A percentile compares a stretch with the other conserved stretches of the same genome.
Evolutionary conservation across 2,329 filamentous ascomycete species (phyloP).

Genomic region (Calonectria henricotiae): DNA sequence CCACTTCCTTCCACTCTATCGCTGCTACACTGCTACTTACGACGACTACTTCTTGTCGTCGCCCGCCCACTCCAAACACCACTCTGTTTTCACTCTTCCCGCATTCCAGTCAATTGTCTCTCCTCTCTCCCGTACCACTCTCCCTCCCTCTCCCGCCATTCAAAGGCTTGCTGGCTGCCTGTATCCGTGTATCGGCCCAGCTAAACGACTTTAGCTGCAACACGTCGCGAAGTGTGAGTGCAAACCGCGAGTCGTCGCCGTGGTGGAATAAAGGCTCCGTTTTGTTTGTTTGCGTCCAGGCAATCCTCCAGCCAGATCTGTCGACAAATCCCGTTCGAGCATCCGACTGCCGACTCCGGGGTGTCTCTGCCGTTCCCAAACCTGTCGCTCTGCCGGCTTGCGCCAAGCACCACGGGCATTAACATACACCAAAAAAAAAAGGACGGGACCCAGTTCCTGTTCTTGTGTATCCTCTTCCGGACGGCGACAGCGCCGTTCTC

Average conservation of each 20-base stretch:
- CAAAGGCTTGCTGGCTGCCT: conserved; percentile 18
- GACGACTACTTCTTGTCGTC: conserved; percentile 84
- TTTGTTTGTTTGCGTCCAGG: conserved; percentile 34
- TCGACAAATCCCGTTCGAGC: conserved; percentile 27
- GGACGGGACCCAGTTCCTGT: conserved; percentile 22
- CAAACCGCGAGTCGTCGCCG: conserved; percentile 23
- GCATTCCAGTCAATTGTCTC: conserved; percentile 37
- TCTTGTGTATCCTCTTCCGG: conserved; percentile 30
- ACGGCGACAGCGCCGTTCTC: conserved; percentile 28
- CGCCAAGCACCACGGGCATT: conserved; percentile 19
- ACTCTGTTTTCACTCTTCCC: conserved; percentile 33
- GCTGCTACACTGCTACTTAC: conserved; percentile 72
- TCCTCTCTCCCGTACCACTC: conserved; percentile 14
- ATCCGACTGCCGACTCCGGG: conserved; percentile 31
- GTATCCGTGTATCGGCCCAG: conserved; percentile 14
- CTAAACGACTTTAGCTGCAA: conserved; percentile 23
- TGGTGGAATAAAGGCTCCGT: conserved; percentile 25
- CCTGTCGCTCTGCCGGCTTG: conserved; percentile 23
- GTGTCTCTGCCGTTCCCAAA: conserved; percentile 30
- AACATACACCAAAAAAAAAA: conserved; percentile 7
- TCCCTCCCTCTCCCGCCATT: conserved; percentile 1
- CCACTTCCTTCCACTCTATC: conserved; percentile 88
- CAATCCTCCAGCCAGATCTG: conserved; percentile 27
- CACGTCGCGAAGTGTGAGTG: conserved; percentile 22
- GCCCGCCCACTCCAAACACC: conserved; percentile 72